Evolutionary conservation across 192 early-diverging fungal species (phyloP), one percentile per base, ranked within the genome.

Genomic region (Lobosporangium transversale): DNA sequence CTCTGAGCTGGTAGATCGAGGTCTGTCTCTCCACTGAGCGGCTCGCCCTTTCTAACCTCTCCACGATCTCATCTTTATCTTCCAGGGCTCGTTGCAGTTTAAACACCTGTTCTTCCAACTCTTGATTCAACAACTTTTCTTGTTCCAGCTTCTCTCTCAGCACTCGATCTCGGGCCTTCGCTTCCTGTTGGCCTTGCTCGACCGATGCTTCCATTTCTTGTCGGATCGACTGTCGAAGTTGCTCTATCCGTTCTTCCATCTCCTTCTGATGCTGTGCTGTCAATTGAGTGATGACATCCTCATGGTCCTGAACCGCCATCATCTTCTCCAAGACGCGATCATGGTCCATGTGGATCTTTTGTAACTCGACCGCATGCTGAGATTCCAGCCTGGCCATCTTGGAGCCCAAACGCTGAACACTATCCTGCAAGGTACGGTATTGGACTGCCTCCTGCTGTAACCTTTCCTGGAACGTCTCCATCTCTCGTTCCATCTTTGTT

Each of bases 401-500:
- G 43, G 63, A 60, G 23, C 63, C 61, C 26, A 66, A 23, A 21
- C 71, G 35, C 20, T 75, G 71, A 32, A 75, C 52, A 17, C 63
- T 66, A 55, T 75, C 71, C 36, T 75, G 71, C 8, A 75, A 43
- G 0, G 43, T 57, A 2, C 44, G 56, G 58, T 75, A 75, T 36
- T 75, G 71, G 1, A 43, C 58, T n/a, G 65, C 57, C 21, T 66
- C 71, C 26, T 66, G 62, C n/a, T 75, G 58, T 14, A 53, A 61
- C n/a, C 62, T 48, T 3, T 45, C 62, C 11, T 36, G 29, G 29
- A 53, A 53, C 3, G 71, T 52, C 1, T 57, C 44, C 0, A 66
- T 31, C 6, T 75, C 71, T 9, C 50, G 56, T 33, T 55, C 58
- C 58, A 61, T 26, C 4, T 35, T 11, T 1, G 4, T 9, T 18